Base-by-base conservation (phyloP, 192 early-diverging fungal species). In the Gryganskiella cystojenkinii region DNA sequence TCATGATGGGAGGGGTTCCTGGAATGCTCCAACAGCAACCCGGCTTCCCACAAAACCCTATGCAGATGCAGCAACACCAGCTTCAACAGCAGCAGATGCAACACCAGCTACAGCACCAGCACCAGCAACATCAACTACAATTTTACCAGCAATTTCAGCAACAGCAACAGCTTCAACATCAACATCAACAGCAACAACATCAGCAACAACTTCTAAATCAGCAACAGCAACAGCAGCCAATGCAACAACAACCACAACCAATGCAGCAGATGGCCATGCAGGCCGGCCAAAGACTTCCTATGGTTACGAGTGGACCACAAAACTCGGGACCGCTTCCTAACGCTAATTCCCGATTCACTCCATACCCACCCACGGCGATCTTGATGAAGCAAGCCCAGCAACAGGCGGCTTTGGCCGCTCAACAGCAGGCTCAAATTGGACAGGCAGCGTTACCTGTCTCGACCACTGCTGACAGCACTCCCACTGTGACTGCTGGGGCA, bases 301-400 rank as follows among this genome's bases (percentile, higher is more conserved):
- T 67, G 27, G 9, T 58, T 15, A n/a, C n/a, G n/a, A n/a, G n/a
- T n/a, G n/a, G n/a, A n/a, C n/a, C n/a, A n/a, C n/a, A n/a, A n/a
- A 49, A 56, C 46, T 56, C 67, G 49, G 64, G 58, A 11, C 57
- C 64, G 2, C 34, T 47, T 6, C 22, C 70, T 15, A 75, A 67
- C 62, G 64, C 57, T 13, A 30, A 56, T 40, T 63, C 65, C 10
- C 58, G 73, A 19, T 76, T 68, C 27, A 50, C 65, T 1, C 73
- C 73, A 1, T 76, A 76, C 31, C 73, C 73, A 19, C n/a, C n/a
- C n/a, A 76, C 73, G 1, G 62, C 73, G 11, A 76, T 76, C 33
- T 59, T 76, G 11, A 20, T 76, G 52, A 76, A 76, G 54, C 73
- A 70, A 17, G 68, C 68, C 0, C 68, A 70, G 42, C 58, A 57